Conservation (phyloP, 306 rosid genomes). For the Comarum palustre region DNA sequence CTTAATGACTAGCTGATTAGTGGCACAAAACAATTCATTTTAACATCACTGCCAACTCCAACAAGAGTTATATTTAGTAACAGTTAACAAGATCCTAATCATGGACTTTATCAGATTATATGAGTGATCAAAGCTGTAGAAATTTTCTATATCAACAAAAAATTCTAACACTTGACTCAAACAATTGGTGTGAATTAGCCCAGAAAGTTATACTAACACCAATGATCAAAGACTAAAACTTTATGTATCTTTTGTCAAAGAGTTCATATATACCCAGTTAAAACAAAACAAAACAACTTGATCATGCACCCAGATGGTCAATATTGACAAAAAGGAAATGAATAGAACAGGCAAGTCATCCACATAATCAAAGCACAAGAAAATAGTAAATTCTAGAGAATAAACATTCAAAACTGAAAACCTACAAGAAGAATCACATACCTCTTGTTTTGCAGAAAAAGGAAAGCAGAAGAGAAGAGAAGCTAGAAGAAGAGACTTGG, state of each 20-base stretch:
- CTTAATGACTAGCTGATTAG: neutral
- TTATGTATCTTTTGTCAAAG: neutral
- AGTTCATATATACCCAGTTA: conserved; percentile 2
- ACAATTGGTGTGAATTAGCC: neutral
- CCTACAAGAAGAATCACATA: conserved; percentile 20
- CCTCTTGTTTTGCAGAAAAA: conserved; percentile 19
- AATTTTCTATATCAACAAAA: neutral
- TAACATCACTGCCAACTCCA: conserved; percentile 8
- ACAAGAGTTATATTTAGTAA: neutral
- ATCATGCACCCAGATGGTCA: conserved; percentile 15
- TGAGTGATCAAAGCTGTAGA: neutral
- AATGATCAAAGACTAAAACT: neutral
- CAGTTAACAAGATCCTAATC: neutral
- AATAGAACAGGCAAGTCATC: neutral
- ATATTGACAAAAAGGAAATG: neutral
- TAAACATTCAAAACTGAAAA: neutral
- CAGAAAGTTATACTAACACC: neutral
- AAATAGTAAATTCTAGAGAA: neutral
- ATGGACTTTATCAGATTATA: neutral
- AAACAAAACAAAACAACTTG: neutral
- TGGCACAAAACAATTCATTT: neutral
- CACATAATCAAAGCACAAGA: neutral
- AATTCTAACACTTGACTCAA: neutral
- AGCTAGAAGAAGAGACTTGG: neutral
- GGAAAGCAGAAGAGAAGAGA: conserved; percentile 1